Conservation (phyloP, 257 asterid genomes). For the Leptodermis oblonga region DNA sequence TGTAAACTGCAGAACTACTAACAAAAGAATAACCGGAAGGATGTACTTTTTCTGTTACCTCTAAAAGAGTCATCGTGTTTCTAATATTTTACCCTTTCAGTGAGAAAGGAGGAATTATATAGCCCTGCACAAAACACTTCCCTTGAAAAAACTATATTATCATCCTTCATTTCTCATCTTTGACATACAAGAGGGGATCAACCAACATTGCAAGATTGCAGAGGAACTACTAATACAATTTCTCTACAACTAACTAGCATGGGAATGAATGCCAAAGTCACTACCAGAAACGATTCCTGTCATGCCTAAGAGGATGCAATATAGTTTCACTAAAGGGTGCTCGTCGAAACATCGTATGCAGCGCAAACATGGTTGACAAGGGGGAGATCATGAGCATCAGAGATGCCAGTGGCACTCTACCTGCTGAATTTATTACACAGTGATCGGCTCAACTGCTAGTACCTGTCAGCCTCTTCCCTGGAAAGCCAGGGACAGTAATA, state of each 20-base stretch:
- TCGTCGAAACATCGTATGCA: neutral
- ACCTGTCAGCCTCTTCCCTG: neutral
- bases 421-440: neutral
- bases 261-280: neutral
- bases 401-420: neutral
- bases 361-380: neutral
- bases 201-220: conserved; percentile 1
- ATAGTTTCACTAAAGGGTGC: neutral
- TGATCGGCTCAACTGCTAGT: conserved; percentile 9
- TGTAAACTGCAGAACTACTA: neutral
- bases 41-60: too few relatives aligned
- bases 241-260: neutral
- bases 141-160: neutral
- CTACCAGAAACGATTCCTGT: neutral
- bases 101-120: too few relatives aligned
- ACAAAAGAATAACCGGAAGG: too few relatives aligned
- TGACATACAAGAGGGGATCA: conserved; percentile 4
- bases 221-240: neutral
- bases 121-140: neutral
- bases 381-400: neutral
- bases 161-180: neutral
- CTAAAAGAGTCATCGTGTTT: too few relatives aligned
- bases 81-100: too few relatives aligned
- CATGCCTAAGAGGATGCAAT: neutral
- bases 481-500: conserved; percentile 7